Evolutionary conservation across 2,329 filamentous ascomycete species (phyloP).

Genomic region (Paramyrothecium roridum): DNA sequence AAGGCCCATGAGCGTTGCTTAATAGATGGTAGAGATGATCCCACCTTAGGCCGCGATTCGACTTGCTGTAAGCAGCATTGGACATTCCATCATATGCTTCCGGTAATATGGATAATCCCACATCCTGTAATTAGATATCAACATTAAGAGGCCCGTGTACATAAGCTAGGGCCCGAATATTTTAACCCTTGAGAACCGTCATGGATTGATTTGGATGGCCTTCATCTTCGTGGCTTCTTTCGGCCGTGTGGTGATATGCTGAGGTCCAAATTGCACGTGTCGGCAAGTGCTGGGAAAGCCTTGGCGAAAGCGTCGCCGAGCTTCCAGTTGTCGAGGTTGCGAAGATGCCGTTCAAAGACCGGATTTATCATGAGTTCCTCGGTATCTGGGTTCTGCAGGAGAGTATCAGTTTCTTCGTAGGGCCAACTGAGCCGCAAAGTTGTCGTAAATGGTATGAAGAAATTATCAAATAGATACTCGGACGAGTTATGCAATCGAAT

Average conservation of each 20-base stretch:
- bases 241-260: background rate
- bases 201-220: background rate
- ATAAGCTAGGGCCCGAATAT: no score
- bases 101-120: no score
- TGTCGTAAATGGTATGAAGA: slow-evolving; percentile 78
- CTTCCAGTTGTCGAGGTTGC: slow-evolving; percentile 77
- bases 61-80: no score
- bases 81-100: no score
- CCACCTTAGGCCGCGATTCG: no score
- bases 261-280: slow-evolving; percentile 22
- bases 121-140: no score
- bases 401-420: slow-evolving; percentile 68
- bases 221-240: background rate
- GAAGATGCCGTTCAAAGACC: slow-evolving; percentile 77
- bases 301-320: slow-evolving; percentile 67
- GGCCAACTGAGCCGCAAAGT: slow-evolving; percentile 81
- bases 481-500: slow-evolving; percentile 43
- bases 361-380: slow-evolving; percentile 79
- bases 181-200: no score
- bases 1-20: no score
- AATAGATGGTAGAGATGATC: no score
- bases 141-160: no score
- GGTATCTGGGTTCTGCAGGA: slow-evolving; percentile 55
- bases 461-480: slow-evolving; percentile 69
- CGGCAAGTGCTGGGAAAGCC: slow-evolving; percentile 52